Conservation (phyloP, 495 filamentous ascomycete genomes). For the Hypoxylon fuscum region DNA sequence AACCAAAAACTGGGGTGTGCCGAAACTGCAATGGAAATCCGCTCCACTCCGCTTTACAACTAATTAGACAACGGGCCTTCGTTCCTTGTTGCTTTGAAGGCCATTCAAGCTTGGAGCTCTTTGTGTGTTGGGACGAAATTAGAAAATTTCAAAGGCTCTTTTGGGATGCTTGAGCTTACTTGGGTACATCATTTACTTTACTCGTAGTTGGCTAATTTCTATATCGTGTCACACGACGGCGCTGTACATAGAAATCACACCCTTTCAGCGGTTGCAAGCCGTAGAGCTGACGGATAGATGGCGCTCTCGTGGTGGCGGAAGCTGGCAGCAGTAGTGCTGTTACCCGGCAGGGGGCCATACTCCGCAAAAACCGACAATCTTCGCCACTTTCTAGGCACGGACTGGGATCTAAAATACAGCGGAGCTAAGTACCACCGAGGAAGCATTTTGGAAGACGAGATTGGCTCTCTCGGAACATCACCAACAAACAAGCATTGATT, state of each 20-base stretch:
- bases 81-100: conserved; percentile 7
- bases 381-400: conserved; percentile 25
- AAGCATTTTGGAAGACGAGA: conserved; percentile 30
- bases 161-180: neutral
- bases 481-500: conserved; percentile 34
- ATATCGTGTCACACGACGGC: conserved; percentile 11
- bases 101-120: neutral
- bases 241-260: conserved; percentile 8
- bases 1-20: conserved; percentile 27
- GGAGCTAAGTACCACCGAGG: conserved; percentile 37
- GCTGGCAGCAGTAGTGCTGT: conserved; percentile 3
- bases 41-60: conserved; percentile 27
- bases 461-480: conserved; percentile 33
- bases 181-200: neutral
- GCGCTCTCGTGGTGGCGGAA: conserved; percentile 21
- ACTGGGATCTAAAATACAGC: conserved; percentile 27
- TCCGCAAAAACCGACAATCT: conserved; percentile 41
- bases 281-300: conserved; percentile 21
- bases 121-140: conserved; percentile 11
- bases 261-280: conserved; percentile 20
- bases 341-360: conserved; percentile 17
- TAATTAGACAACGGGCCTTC: conserved; percentile 19
- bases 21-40: conserved; percentile 27
- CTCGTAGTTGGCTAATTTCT: conserved; percentile 4
- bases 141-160: neutral